phyloP scores from a whole-genome alignment of 2,329 filamentous ascomycete species.

The Dothideomycetidae sp. region DNA sequence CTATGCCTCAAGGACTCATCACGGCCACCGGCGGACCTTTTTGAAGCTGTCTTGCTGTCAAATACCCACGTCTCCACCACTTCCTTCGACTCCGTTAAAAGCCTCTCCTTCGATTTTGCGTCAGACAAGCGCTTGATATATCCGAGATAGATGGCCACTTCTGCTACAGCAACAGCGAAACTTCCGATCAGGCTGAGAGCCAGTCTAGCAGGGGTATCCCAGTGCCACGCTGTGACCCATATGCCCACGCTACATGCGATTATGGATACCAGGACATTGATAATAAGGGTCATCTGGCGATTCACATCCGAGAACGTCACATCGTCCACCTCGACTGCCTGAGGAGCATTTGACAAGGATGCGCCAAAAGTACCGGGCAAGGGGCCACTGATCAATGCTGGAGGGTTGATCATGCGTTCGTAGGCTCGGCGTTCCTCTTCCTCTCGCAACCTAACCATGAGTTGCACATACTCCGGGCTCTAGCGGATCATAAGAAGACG shows the following conservation, averaged over 20 bases:
- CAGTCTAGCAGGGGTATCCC: conserved; percentile 55
- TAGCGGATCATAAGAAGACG: conserved; percentile 24
- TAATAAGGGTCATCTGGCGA: conserved; percentile 67
- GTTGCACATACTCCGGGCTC: conserved; percentile 67
- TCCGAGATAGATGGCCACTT: conserved; percentile 62
- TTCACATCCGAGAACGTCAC: conserved; percentile 60
- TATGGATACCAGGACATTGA: conserved; percentile 82
- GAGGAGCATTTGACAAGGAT: conserved; percentile 30
- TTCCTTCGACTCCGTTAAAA: conserved; percentile 50
- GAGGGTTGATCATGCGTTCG: conserved; percentile 59
- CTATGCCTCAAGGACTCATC: conserved; percentile 26
- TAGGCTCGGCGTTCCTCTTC: conserved; percentile 75
- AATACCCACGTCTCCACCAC: conserved; percentile 58
- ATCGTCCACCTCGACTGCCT: conserved; percentile 42
- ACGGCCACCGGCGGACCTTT: neutral
- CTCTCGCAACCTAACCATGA: conserved; percentile 73
- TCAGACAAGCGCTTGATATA: conserved; percentile 59
- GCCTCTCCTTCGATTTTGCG: conserved; percentile 49
- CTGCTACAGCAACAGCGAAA: conserved; percentile 55
- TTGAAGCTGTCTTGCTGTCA: conserved; percentile 16
- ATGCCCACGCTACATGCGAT: conserved; percentile 62
- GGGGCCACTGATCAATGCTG: conserved; percentile 41
- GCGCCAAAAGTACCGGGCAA: conserved; percentile 44
- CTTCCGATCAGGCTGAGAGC: conserved; percentile 59
- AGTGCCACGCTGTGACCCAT: conserved; percentile 65